Percentiles rank a stretch among this genome's conserved stretches.
These are phyloP conservation scores for Fonsecaea monophora DNA, from an alignment of 2,329 filamentous ascomycete species.

Conservation along the genomic window DNA sequence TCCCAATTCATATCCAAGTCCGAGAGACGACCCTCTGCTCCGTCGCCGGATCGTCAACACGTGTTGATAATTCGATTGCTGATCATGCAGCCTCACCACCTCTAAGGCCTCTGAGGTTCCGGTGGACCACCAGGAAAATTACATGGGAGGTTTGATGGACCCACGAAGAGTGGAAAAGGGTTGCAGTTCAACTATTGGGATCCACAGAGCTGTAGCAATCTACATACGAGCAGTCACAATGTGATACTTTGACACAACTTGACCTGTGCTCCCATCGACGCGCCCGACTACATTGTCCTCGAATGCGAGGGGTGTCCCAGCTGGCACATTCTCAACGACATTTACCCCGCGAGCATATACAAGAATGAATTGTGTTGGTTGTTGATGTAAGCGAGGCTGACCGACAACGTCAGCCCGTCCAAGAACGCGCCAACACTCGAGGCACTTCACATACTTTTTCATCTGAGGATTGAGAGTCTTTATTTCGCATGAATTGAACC, in stretches of 20 bases:
- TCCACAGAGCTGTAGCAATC: background rate
- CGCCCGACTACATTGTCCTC: background rate
- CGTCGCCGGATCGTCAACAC: slow-evolving; percentile 24
- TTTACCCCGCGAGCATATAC: background rate
- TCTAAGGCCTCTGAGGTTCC: background rate
- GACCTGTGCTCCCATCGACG: background rate
- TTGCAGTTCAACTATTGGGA: background rate
- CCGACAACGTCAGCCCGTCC: background rate
- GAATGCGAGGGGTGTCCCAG: background rate
- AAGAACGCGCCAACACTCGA: background rate
- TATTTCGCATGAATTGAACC: background rate
- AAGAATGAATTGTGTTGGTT: background rate
- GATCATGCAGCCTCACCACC: slow-evolving; percentile 9
- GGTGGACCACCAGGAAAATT: background rate
- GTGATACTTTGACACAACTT: background rate
- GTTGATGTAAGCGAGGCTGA: background rate
- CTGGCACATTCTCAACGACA: background rate
- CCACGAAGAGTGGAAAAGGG: background rate
- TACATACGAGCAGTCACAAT: background rate
- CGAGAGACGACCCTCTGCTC: background rate
- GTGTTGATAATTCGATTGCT: slow-evolving; percentile 16
- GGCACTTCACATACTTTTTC: background rate
- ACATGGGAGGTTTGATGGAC: background rate
- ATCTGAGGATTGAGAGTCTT: background rate
- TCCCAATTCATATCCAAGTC: background rate